Conservation (phyloP, 176 grass and related monocot species). For the Ensete ventricosum region DNA sequence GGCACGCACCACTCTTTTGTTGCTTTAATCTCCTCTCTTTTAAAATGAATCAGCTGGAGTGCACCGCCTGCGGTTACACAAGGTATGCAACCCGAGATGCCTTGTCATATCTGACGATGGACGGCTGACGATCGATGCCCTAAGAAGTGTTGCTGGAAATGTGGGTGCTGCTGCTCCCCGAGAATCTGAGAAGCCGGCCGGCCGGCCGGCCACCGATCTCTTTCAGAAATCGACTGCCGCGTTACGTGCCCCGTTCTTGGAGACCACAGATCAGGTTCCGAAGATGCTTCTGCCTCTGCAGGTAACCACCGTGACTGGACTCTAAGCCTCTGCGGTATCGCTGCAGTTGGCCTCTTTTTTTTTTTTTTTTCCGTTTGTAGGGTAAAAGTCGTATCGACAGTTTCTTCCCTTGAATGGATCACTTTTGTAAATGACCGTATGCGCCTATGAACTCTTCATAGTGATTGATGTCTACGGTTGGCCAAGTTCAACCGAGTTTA, state of each 20-base stretch:
- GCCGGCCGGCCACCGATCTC: slow-evolving; percentile 4
- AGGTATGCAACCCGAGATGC: slow-evolving; percentile 76
- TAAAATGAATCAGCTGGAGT: slow-evolving; percentile 54
- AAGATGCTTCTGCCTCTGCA: not conserved
- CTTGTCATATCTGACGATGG: slow-evolving; percentile 34
- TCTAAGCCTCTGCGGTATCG: not conserved
- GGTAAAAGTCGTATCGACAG: not conserved
- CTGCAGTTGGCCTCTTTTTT: not conserved
- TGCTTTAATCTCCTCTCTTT: not conserved
- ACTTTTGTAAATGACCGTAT: too few relatives aligned
- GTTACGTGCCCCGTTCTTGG: slow-evolving; percentile 44
- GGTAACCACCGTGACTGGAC: not conserved
- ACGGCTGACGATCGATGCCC: slow-evolving; percentile 30
- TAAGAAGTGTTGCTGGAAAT: slow-evolving; percentile 39
- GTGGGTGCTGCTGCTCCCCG: slow-evolving; percentile 52
- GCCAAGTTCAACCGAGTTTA: too few relatives aligned
- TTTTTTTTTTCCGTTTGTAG: not conserved
- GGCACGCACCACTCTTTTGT: too few relatives aligned
- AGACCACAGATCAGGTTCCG: slow-evolving; percentile 28
- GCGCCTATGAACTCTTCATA: too few relatives aligned
- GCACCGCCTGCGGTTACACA: slow-evolving; percentile 55
- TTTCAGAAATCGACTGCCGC: slow-evolving; percentile 46
- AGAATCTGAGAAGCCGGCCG: slow-evolving; percentile 37
- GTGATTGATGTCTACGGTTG: too few relatives aligned
- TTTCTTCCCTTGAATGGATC: too few relatives aligned